A percentile compares a stretch with the other conserved stretches of the same genome.
phyloP scores from a whole-genome alignment of 108 stramenopile species.

The Cyclostephanos tholiformis region DNA sequence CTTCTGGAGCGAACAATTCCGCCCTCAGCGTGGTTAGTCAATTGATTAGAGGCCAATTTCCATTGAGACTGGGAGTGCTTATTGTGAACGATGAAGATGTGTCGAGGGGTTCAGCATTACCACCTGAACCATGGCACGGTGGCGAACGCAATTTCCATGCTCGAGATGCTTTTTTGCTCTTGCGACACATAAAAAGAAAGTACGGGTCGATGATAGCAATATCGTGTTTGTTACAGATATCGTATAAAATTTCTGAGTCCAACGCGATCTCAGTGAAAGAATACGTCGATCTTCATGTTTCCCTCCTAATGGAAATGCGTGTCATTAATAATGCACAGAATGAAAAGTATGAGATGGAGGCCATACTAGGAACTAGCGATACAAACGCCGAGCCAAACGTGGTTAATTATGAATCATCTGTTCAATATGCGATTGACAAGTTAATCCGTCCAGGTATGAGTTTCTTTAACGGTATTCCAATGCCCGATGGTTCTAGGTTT shows the following conservation, averaged over 20 bases:
- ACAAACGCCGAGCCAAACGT: slow-evolving; percentile 6
- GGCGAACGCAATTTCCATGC: slow-evolving; percentile 37
- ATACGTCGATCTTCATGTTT: slow-evolving; percentile 24
- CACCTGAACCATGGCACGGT: slow-evolving; percentile 17
- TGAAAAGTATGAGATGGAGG: slow-evolving; percentile 32
- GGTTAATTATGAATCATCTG: slow-evolving; percentile 24
- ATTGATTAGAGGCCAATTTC: slow-evolving; percentile 63
- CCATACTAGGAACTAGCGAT: slow-evolving; percentile 23
- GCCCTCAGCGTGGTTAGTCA: slow-evolving; percentile 50
- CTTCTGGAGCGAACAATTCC: slow-evolving; percentile 29
- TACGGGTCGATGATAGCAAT: slow-evolving; percentile 50
- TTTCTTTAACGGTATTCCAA: slow-evolving; percentile 84
- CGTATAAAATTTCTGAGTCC: not conserved
- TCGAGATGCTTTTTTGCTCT: slow-evolving; percentile 29
- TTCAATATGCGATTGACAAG: slow-evolving; percentile 29
- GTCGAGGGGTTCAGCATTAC: slow-evolving; percentile 23
- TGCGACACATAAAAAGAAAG: slow-evolving; percentile 37
- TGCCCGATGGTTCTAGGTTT: slow-evolving; percentile 48
- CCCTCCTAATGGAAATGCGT: slow-evolving; percentile 27
- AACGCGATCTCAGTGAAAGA: slow-evolving; percentile 21
- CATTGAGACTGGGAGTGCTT: slow-evolving; percentile 66
- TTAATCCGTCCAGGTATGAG: slow-evolving; percentile 70
- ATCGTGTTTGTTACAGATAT: slow-evolving; percentile 26
- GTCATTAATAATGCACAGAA: slow-evolving; percentile 7
- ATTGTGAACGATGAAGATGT: slow-evolving; percentile 64